These are phyloP conservation scores for Saussurea involucrata DNA, from an alignment of 129 eudicot species.

Conservation along the genomic window DNA sequence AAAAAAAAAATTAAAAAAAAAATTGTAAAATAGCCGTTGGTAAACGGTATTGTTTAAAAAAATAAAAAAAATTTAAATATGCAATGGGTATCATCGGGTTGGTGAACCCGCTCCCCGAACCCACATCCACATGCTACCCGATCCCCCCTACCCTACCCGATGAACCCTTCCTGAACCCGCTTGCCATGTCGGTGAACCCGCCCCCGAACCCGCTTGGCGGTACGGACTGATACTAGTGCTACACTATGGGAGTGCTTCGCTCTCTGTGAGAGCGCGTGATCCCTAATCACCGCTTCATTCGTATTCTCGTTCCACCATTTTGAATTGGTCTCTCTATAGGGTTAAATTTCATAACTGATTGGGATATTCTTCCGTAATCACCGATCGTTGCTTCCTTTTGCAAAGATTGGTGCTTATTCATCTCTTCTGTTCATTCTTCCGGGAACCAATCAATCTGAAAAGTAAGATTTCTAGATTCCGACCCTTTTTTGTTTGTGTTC, in stretches of 20 bases:
- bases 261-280: neutral
- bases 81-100: no score
- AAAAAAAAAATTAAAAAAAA: no score
- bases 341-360: neutral
- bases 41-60: no score
- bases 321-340: neutral
- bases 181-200: no score
- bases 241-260: neutral
- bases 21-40: no score
- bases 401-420: neutral
- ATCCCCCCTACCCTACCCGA: no score
- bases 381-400: neutral
- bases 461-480: neutral
- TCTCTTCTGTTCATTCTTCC: neutral
- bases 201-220: no score
- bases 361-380: neutral
- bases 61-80: no score
- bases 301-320: neutral
- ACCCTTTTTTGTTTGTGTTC: neutral
- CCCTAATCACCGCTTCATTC: neutral
- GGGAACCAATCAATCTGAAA: neutral
- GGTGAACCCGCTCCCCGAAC: no score
- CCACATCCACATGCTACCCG: no score
- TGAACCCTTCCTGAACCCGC: no score
- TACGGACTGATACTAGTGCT: neutral